Percentiles rank a stretch among this genome's conserved stretches.
phyloP scores from a whole-genome alignment of 2,329 filamentous ascomycete genomes.

The Fusarium clavum region DNA sequence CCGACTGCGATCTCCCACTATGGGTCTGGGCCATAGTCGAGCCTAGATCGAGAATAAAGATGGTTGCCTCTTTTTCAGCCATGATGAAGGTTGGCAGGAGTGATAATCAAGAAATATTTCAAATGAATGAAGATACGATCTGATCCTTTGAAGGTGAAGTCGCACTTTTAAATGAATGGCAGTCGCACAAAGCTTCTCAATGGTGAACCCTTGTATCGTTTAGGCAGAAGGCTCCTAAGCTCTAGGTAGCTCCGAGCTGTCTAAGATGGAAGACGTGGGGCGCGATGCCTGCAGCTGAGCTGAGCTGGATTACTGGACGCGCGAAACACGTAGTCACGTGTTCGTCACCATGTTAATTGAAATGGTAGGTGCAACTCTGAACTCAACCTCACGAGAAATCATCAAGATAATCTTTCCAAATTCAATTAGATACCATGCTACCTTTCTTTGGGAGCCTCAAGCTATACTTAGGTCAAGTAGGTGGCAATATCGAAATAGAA shows the following conservation, averaged over 20 bases:
- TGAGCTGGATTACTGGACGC: background rate
- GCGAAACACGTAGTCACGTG: conserved; percentile 3
- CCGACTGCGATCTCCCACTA: conserved; percentile 77
- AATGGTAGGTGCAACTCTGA: background rate
- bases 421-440: background rate
- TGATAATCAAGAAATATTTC: background rate
- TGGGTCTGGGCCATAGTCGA: conserved; percentile 81
- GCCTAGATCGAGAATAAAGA: conserved; percentile 92
- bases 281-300: conserved; percentile 6
- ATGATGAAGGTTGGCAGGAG: conserved; percentile 61
- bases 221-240: conserved; percentile 43
- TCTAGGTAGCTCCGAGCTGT: background rate
- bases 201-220: conserved; percentile 38
- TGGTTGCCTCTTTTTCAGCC: conserved; percentile 92
- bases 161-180: conserved; percentile 27
- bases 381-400: background rate
- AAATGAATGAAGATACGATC: background rate
- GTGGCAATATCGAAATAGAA: background rate
- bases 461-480: background rate
- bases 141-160: background rate
- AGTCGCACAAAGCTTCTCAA: conserved; percentile 28
- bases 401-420: background rate
- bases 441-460: background rate
- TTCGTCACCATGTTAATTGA: background rate
- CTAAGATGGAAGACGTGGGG: conserved; percentile 4